Evolutionary conservation across 2,329 filamentous ascomycete species (phyloP).

Genomic region (Stylonectria norvegica): DNA sequence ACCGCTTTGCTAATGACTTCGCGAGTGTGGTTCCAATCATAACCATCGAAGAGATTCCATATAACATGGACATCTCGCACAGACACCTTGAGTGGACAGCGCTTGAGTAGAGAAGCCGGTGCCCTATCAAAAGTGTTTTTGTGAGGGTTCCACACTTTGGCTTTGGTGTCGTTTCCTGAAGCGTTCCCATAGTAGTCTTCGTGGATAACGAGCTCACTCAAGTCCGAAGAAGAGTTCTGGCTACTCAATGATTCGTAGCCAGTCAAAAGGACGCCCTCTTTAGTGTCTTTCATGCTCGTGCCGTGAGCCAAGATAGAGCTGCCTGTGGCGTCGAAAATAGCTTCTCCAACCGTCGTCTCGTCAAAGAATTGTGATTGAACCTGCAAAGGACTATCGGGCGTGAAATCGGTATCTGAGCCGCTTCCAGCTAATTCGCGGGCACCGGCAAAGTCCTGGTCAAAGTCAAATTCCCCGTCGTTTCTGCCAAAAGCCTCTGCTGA

Average conservation of each 20-base stretch:
- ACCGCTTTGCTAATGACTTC: constrained; percentile 85
- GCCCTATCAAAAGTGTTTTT: constrained; percentile 70
- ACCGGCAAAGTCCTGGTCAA: constrained; percentile 60
- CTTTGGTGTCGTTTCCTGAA: constrained; percentile 59
- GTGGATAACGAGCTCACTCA: constrained; percentile 65
- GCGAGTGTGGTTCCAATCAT: constrained; percentile 88
- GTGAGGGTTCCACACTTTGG: constrained; percentile 76
- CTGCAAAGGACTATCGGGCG: constrained; percentile 35
- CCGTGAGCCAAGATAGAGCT: constrained; percentile 29
- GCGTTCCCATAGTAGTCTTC: constrained; percentile 73
- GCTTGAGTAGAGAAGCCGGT: constrained; percentile 57
- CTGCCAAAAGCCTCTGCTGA: constrained; percentile 76
- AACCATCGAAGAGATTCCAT: constrained; percentile 97
- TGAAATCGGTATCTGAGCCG: constrained; percentile 29
- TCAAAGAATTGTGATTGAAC: constrained; percentile 48
- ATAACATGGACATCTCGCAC: constrained; percentile 89
- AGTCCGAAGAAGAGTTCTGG: too few relatives aligned
- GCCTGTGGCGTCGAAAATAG: constrained; percentile 47
- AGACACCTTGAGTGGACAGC: constrained; percentile 71
- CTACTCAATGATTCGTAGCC: too few relatives aligned
- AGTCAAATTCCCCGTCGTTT: constrained; percentile 59
- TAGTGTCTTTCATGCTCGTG: constrained; percentile 34
- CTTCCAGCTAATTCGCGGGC: constrained; percentile 47
- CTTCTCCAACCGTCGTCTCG: constrained; percentile 41
- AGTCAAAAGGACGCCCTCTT: constrained; percentile 36